Conservation (phyloP, 768 basidiomycete genomes). For the Podaxis carcinomalis region DNA sequence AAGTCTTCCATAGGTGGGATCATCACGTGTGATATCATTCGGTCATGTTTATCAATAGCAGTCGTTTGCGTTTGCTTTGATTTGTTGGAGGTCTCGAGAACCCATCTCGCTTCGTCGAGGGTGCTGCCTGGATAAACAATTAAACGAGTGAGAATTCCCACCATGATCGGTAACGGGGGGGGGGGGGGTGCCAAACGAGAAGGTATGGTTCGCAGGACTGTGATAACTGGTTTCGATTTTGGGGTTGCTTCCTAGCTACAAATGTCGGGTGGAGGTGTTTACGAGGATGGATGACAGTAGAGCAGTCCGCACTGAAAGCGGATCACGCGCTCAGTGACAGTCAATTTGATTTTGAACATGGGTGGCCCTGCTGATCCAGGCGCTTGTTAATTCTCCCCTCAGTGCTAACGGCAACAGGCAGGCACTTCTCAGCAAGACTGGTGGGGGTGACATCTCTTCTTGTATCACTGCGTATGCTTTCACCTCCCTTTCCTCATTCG, state of each 20-base stretch:
- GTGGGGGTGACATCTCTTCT: slow-evolving; percentile 46
- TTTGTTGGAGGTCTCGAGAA: background rate
- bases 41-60: background rate
- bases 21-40: slow-evolving; percentile 7
- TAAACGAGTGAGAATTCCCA: too few relatives aligned
- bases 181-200: background rate
- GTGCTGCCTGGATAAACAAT: too few relatives aligned
- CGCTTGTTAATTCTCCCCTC: background rate
- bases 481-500: slow-evolving; percentile 10
- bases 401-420: slow-evolving; percentile 28
- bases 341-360: too few relatives aligned
- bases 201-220: background rate
- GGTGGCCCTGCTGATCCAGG: background rate
- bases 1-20: slow-evolving; percentile 7
- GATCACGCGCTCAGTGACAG: too few relatives aligned
- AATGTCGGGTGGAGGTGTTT: background rate
- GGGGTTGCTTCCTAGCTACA: background rate
- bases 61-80: background rate
- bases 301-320: background rate
- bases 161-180: too few relatives aligned
- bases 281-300: background rate
- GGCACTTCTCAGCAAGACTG: slow-evolving; percentile 42
- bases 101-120: background rate
- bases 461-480: slow-evolving; percentile 34
- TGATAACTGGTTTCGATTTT: background rate